Conservation (phyloP, 305 asterid species). For the Rubia peregrina region DNA sequence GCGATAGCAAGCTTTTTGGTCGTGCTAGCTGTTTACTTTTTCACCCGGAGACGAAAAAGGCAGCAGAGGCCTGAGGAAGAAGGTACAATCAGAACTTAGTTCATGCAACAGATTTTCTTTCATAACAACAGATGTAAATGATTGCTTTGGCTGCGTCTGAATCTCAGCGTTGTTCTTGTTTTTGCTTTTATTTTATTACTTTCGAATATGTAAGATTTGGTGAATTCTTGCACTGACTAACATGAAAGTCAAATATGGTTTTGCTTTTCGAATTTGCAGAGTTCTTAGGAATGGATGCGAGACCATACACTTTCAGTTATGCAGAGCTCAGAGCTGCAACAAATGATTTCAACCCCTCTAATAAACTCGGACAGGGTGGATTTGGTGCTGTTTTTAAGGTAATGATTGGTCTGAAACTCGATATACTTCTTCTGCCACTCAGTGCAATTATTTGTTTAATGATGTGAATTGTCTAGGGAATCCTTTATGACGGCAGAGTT, state of each 20-base stretch:
- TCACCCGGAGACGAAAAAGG: slow-evolving; percentile 36
- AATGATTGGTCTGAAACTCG: slow-evolving; percentile 28
- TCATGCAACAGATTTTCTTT: not conserved
- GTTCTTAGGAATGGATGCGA: slow-evolving; percentile 56
- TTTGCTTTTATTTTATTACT: not conserved
- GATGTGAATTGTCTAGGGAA: slow-evolving; percentile 36
- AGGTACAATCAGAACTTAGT: slow-evolving; percentile 27
- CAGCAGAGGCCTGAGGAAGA: slow-evolving; percentile 41
- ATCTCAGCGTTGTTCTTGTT: not conserved
- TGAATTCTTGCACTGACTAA: not conserved
- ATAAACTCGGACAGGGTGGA: slow-evolving; percentile 85
- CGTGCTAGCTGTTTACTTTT: slow-evolving; percentile 27
- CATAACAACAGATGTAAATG: not conserved
- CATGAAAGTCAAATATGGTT: not conserved
- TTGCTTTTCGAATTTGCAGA: slow-evolving; percentile 31
- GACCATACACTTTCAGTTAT: slow-evolving; percentile 57
- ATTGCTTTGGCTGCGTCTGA: not conserved
- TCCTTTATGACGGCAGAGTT: slow-evolving; percentile 51
- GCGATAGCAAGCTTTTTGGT: slow-evolving; percentile 35
- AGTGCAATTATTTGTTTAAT: not conserved
- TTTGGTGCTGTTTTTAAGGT: slow-evolving; percentile 90
- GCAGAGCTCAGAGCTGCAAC: slow-evolving; percentile 62
- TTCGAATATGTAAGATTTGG: not conserved
- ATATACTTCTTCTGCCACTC: not conserved
- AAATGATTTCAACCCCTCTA: slow-evolving; percentile 44